These are phyloP conservation scores for Fusarium sororula DNA, from an alignment of 2,329 filamentous ascomycete genomes.

Conservation along the genomic window DNA sequence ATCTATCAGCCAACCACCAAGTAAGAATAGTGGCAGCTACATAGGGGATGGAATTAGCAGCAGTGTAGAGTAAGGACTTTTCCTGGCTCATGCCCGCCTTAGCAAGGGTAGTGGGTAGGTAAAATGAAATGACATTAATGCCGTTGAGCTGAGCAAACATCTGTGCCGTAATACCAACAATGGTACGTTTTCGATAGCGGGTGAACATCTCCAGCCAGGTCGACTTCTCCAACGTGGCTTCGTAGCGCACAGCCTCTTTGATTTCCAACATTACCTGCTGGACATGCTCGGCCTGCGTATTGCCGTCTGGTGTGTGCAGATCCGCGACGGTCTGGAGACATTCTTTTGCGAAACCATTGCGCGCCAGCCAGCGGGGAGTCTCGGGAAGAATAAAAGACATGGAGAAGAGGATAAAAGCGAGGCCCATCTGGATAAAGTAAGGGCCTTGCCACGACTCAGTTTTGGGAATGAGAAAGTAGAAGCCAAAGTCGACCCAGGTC, in stretches of 20 bases:
- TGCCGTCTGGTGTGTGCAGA: background rate
- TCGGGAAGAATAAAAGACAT: background rate
- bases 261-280: background rate
- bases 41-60: background rate
- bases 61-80: background rate
- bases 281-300: background rate
- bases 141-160: background rate
- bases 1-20: background rate
- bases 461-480: background rate
- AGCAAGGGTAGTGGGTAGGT: background rate
- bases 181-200: constrained; percentile 47
- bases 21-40: background rate
- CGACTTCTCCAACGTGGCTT: background rate
- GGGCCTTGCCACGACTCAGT: background rate
- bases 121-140: background rate
- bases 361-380: background rate
- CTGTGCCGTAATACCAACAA: background rate
- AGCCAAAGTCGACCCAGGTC: background rate
- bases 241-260: background rate
- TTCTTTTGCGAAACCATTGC: background rate
- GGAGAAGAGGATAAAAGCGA: background rate
- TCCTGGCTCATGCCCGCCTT: background rate
- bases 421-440: background rate
- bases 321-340: background rate
- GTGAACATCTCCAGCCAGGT: constrained; percentile 50